Conservation (phyloP, 257 asterid genomes). For the Solanum stenotomum region DNA sequence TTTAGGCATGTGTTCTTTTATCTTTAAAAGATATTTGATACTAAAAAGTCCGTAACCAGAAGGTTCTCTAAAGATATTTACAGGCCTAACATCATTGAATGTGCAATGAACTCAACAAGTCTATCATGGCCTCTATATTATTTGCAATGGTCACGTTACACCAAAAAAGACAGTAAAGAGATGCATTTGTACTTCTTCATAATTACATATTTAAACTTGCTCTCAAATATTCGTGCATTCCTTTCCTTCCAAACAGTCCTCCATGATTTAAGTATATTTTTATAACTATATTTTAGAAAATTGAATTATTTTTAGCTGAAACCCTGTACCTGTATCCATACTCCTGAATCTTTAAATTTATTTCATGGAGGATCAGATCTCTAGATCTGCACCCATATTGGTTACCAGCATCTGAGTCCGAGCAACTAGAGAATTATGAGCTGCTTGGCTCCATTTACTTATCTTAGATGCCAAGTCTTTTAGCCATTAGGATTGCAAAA, state of each 20-base stretch:
- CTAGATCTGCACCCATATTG: not conserved
- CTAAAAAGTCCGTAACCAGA: not conserved
- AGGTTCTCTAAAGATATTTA: not conserved
- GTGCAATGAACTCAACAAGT: not conserved
- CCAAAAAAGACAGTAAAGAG: not conserved
- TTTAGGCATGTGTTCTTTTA: not conserved
- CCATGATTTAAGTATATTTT: not conserved
- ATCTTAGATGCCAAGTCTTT: not conserved
- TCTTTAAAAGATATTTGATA: not conserved
- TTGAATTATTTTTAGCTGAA: not conserved
- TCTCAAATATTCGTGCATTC: not conserved
- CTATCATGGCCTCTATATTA: not conserved
- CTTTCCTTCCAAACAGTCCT: not conserved
- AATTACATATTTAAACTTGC: not conserved
- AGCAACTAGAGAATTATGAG: not conserved
- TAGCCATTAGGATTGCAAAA: not conserved
- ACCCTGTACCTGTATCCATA: not conserved
- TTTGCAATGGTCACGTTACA: not conserved
- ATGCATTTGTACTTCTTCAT: not conserved
- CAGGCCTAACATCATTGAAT: not conserved
- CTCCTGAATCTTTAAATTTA: not conserved
- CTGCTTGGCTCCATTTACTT: not conserved
- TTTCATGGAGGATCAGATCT: not conserved
- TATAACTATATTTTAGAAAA: not conserved
- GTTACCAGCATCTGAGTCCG: not conserved